Percentiles rank a stretch among this genome's conserved stretches.
phyloP scores from a whole-genome alignment of 2,329 filamentous ascomycete species.

The Pyrenochaeta sp. region DNA sequence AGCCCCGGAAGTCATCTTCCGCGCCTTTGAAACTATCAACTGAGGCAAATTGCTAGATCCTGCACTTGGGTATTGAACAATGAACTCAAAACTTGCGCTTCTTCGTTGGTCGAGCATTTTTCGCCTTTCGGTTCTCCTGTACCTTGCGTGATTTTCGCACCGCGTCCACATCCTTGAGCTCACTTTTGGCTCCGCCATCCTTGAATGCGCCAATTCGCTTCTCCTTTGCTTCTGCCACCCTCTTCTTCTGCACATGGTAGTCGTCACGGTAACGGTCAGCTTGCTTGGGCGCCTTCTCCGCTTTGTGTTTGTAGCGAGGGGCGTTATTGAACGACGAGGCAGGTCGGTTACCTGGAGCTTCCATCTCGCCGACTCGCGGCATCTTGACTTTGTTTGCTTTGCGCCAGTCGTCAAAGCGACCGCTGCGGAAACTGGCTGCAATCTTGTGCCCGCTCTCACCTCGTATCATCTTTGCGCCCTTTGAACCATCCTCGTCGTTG shows the following conservation, averaged over 20 bases:
- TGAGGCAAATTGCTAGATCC: constrained; percentile 11
- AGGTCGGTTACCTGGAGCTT: constrained; percentile 54
- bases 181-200: constrained; percentile 75
- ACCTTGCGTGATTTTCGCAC: constrained; percentile 83
- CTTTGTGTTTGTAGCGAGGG: constrained; percentile 82
- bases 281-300: constrained; percentile 87
- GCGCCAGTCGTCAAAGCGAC: constrained; percentile 92
- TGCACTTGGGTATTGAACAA: constrained; percentile 17
- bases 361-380: constrained; percentile 83
- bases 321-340: constrained; percentile 44
- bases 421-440: constrained; percentile 89
- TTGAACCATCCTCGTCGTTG: constrained; percentile 94
- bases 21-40: constrained; percentile 5
- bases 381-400: constrained; percentile 83
- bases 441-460: constrained; percentile 97
- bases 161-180: constrained; percentile 83
- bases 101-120: constrained; percentile 84
- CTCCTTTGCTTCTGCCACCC: constrained; percentile 85
- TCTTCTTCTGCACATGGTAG: constrained; percentile 89
- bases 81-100: constrained; percentile 58
- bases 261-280: constrained; percentile 93
- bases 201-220: constrained; percentile 78
- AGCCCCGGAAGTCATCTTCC: not conserved
- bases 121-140: constrained; percentile 78
- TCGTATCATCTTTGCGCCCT: constrained; percentile 75